Evolutionary conservation across 1,284 basidiomycete species (phyloP), one percentile per base, ranked within the genome.

Genomic region (Ustilago curta): DNA sequence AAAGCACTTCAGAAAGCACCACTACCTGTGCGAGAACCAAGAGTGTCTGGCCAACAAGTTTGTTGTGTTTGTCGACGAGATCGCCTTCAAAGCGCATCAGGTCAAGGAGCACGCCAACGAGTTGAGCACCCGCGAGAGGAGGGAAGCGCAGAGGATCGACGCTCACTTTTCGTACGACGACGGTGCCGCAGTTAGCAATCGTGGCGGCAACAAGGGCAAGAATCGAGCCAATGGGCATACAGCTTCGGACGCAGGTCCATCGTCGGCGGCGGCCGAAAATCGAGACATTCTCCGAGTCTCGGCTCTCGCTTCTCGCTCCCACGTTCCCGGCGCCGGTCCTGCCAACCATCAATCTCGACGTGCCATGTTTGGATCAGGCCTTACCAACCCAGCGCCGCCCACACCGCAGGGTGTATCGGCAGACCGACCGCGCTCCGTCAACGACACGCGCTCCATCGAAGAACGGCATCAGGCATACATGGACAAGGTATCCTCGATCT

Each of bases 31-130:
- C 84, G 88, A 86, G 4, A 90, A 94, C 61, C 79, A 90, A 0
- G 84, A 88, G 35, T 99, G 96, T 83, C 89, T 92, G 40, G 91
- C 91, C 18, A 91, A 91, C 79, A 97, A 97, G 86, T 99, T 98
- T 79, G 92, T 98, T 54, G 96, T 99, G 16, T 99, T 98, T 85
- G 90, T 76, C 21, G 91, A 91, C 21, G 88, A 90, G 39, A 87
- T 99, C 35, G 97, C 98, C 83, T 90, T 97, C 51, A 91, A 96
- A 85, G 95, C 91, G 0, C 96, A 99, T 84, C 91, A 93, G 87
- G 90, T 98, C 19, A 91, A 92, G 64, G 90, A 90, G 79, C 96
- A 98, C 79, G 92, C 91, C 11, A 90, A 90, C 4, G 89, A 91
- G 42, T 93, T 97, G 91, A 90, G 89, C 16, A 86, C 91, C 1